phyloP scores from a whole-genome alignment of 2,329 filamentous ascomycete species.

The Zymoseptoria brevis region DNA sequence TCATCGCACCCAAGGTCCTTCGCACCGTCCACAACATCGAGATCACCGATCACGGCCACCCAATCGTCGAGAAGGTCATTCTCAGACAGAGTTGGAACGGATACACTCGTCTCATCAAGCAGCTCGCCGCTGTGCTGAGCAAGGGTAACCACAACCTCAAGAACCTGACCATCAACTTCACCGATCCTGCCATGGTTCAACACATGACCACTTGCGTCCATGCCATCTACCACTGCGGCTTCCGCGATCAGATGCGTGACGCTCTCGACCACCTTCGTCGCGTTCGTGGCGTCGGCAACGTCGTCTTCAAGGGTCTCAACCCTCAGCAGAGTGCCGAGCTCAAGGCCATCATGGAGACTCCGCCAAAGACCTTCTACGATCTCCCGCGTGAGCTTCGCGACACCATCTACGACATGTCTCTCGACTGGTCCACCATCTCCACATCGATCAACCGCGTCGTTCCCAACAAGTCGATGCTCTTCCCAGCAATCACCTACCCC shows the following conservation, averaged over 20 bases:
- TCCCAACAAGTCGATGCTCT: slow-evolving; percentile 2
- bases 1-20: slow-evolving; percentile 18
- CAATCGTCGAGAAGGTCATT: slow-evolving; percentile 51
- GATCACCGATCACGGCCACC: slow-evolving; percentile 72
- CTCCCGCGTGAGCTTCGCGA: slow-evolving; percentile 24
- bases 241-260: slow-evolving; percentile 20
- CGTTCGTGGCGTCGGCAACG: slow-evolving; percentile 18
- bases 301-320: slow-evolving; percentile 20
- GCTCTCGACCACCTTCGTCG: slow-evolving; percentile 9
- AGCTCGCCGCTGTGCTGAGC: slow-evolving; percentile 19
- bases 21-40: slow-evolving; percentile 45
- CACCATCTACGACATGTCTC: slow-evolving; percentile 21
- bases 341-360: slow-evolving; percentile 18
- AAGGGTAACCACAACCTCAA: slow-evolving; percentile 22
- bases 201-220: slow-evolving; percentile 23
- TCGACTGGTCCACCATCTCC: slow-evolving; percentile 19
- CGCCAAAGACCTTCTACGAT: slow-evolving; percentile 14
- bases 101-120: slow-evolving; percentile 19
- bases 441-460: slow-evolving; percentile 11
- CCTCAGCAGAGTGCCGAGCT: slow-evolving; percentile 16
- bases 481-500: slow-evolving; percentile 9
- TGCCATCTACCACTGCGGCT: slow-evolving; percentile 18
- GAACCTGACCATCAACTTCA: slow-evolving; percentile 22
- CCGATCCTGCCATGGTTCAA: slow-evolving; percentile 12
- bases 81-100: slow-evolving; percentile 20